phyloP scores from a whole-genome alignment of 805 yeast species.

The Maudiozyma pseudohumilis region DNA sequence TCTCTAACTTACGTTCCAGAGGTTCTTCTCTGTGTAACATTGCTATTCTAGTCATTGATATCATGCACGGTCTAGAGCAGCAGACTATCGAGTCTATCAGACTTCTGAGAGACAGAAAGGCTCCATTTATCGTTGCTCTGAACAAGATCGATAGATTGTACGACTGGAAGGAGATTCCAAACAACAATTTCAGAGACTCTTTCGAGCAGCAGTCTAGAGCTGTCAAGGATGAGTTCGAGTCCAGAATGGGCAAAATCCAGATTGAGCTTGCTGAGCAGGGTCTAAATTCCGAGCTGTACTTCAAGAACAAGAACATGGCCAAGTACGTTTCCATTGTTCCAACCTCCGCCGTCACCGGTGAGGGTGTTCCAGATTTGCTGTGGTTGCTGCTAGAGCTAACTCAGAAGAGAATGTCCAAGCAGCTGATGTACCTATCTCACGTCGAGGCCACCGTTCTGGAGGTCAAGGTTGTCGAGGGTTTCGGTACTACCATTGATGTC shows the following conservation, averaged over 20 bases:
- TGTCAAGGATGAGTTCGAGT: conserved; percentile 87
- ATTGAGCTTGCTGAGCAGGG: conserved; percentile 96
- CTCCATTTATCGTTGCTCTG: conserved; percentile 94
- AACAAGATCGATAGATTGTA: conserved; percentile 96
- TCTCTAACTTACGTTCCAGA: conserved; percentile 93
- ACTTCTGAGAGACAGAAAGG: conserved; percentile 89
- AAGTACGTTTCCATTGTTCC: conserved; percentile 95
- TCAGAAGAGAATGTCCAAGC: conserved; percentile 97
- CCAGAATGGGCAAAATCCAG: conserved; percentile 74
- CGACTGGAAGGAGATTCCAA: conserved; percentile 86
- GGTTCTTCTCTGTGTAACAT: conserved; percentile 99
- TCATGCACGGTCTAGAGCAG: conserved; percentile 98
- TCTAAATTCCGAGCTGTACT: conserved; percentile 92
- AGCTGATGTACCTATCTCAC: conserved; percentile 82
- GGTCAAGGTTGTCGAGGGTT: conserved; percentile 96
- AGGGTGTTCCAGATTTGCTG: conserved; percentile 98
- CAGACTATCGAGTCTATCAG: conserved; percentile 93
- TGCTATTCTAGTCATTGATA: conserved; percentile 96
- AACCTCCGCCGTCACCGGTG: conserved; percentile 98
- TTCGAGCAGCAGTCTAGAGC: conserved; percentile 70
- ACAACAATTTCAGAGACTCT: conserved; percentile 94
- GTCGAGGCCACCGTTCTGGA: conserved; percentile 95
- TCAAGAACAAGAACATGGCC: conserved; percentile 87
- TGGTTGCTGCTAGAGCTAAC: conserved; percentile 93
- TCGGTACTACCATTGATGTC: conserved; percentile 97